A percentile compares a stretch with the other conserved stretches of the same genome.
Conservation (phyloP, 2,329 filamentous ascomycete species). For the Microdochium bolleyi region DNA sequence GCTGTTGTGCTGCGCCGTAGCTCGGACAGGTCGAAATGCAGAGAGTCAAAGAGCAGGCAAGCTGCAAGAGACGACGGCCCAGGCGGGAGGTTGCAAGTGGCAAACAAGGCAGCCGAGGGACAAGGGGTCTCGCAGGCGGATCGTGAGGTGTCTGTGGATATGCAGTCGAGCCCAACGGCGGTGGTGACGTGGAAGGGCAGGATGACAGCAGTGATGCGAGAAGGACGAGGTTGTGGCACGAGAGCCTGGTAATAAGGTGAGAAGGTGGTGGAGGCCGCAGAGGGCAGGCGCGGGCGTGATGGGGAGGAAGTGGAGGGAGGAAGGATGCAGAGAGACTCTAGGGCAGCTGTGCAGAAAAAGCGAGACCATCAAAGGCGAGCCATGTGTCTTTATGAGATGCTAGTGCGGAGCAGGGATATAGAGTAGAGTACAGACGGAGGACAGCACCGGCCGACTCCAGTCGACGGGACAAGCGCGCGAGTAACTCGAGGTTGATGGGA, state of each 20-base stretch:
- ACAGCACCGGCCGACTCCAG: background rate
- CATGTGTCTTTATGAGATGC: conserved; percentile 1
- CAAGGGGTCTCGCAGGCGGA: conserved; percentile 3
- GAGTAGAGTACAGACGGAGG: too few species aligned
- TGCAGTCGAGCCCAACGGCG: conserved; percentile 49
- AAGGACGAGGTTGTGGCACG: background rate
- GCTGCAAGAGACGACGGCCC: conserved; percentile 15
- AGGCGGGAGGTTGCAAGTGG: background rate
- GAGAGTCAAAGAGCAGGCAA: conserved; percentile 13
- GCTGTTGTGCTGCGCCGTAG: background rate
- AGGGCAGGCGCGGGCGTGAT: background rate
- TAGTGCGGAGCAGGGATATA: conserved; percentile 1
- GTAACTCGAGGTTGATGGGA: background rate
- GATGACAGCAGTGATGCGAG: background rate
- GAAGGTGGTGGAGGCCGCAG: background rate
- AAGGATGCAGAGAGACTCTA: background rate
- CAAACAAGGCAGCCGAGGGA: conserved; percentile 2
- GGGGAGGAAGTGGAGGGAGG: background rate
- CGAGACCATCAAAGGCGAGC: background rate
- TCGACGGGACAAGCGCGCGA: background rate
- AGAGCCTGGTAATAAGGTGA: background rate
- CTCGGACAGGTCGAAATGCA: conserved; percentile 15
- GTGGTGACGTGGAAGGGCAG: conserved; percentile 5
- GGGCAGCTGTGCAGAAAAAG: background rate
- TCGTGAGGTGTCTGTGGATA: conserved; percentile 22